phyloP scores from a whole-genome alignment of 2,329 filamentous ascomycete species.

The Fusarium bactridioides region DNA sequence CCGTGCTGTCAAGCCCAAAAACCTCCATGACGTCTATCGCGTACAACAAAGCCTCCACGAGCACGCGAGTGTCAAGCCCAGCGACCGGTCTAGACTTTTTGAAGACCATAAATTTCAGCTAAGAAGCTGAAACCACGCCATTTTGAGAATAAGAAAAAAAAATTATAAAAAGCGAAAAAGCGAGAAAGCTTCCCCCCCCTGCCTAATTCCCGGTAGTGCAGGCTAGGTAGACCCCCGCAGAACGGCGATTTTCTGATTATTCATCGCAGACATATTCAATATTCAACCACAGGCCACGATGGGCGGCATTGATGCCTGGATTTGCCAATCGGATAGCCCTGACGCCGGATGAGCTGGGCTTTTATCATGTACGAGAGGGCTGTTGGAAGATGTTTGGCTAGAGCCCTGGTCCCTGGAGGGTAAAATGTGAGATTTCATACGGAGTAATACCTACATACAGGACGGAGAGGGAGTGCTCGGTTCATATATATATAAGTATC shows the following conservation, averaged over 20 bases:
- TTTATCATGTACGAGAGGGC: not conserved
- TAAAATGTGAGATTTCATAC: not conserved
- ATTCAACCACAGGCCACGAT: conserved; percentile 23
- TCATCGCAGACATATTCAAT: conserved; percentile 44
- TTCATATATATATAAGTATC: conserved; percentile 16
- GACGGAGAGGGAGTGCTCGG: not conserved
- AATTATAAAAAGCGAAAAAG: not conserved
- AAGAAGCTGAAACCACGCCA: conserved; percentile 15
- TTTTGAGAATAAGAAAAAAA: not conserved
- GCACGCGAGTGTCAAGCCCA: conserved; percentile 9
- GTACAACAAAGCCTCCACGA: not conserved
- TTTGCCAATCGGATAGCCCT: not conserved
- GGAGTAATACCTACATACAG: not conserved
- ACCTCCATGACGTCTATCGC: conserved; percentile 27
- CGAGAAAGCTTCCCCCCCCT: not conserved
- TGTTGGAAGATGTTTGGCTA: conserved; percentile 4
- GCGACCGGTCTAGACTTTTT: conserved; percentile 19
- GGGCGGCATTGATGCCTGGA: conserved; percentile 10
- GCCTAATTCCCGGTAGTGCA: conserved; percentile 10
- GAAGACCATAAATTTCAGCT: not conserved
- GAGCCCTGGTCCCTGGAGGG: conserved; percentile 7
- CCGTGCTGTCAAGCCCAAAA: not conserved
- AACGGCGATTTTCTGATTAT: conserved; percentile 40
- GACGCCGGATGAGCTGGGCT: not conserved
- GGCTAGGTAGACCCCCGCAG: conserved; percentile 12